phyloP scores from a whole-genome alignment of 202 grass and related monocot genomes.

The Carex sylvatica region DNA sequence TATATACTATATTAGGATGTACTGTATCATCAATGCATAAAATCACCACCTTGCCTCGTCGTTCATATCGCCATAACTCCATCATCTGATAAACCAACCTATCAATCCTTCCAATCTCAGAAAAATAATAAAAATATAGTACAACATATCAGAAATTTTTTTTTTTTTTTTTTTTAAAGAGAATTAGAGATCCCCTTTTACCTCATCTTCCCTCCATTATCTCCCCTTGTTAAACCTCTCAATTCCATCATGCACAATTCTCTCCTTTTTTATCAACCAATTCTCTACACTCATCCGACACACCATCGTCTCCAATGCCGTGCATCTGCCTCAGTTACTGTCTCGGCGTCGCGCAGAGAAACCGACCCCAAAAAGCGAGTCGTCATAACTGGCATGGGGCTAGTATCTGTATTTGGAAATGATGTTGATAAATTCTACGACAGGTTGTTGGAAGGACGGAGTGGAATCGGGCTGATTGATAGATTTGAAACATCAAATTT shows the following conservation, averaged over 20 bases:
- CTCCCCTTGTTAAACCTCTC: not conserved
- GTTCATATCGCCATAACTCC: not conserved
- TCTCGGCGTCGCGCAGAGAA: conserved; percentile 26
- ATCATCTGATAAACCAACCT: not conserved
- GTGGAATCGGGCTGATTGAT: conserved; percentile 38
- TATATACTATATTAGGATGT: not conserved
- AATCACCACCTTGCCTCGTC: not conserved
- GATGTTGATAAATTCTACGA: conserved; percentile 42
- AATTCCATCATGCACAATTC: conserved; percentile 16
- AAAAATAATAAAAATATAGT: not conserved
- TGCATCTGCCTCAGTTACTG: not conserved
- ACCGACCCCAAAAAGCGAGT: conserved; percentile 42
- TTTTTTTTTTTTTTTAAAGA: too few species aligned
- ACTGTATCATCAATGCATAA: not conserved
- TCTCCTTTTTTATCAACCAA: conserved; percentile 26
- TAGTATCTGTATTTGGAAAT: conserved; percentile 58
- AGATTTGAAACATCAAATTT: conserved; percentile 34
- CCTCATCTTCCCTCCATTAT: not conserved
- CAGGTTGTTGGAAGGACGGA: conserved; percentile 40
- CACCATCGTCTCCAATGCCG: not conserved
- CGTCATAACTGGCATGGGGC: conserved; percentile 44
- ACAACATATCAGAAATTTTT: not conserved
- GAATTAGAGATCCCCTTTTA: not conserved
- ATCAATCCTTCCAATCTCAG: not conserved
- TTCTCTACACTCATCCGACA: conserved; percentile 26